phyloP scores from a whole-genome alignment of 2,329 filamentous ascomycete genomes.

The Fusarium torreyae region DNA sequence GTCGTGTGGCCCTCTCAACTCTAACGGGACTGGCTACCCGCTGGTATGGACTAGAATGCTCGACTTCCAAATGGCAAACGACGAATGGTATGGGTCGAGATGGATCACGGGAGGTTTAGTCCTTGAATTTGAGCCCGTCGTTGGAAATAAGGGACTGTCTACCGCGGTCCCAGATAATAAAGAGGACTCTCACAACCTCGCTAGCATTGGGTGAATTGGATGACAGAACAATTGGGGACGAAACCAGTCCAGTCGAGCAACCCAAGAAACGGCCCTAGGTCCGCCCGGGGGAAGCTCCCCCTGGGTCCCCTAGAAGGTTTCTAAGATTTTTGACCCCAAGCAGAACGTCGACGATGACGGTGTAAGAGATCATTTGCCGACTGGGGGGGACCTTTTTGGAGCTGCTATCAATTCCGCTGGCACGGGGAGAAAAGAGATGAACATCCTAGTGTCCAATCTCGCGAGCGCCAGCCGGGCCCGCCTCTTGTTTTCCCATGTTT shows the following conservation, averaged over 20 bases:
- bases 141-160: conserved; percentile 32
- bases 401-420: conserved; percentile 4
- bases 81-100: conserved; percentile 41
- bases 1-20: conserved; percentile 42
- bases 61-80: conserved; percentile 16
- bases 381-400: conserved; percentile 14
- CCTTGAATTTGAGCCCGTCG: conserved; percentile 30
- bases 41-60: conserved; percentile 42
- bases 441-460: conserved; percentile 42
- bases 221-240: conserved; percentile 43
- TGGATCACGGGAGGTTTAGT: conserved; percentile 40
- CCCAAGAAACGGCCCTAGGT: conserved; percentile 32
- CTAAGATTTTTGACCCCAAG: conserved; percentile 18
- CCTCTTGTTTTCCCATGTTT: conserved; percentile 34
- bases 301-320: conserved; percentile 39
- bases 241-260: conserved; percentile 19
- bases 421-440: conserved; percentile 31
- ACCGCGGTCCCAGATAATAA: conserved; percentile 36
- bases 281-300: conserved; percentile 40
- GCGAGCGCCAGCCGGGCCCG: conserved; percentile 23
- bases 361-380: conserved; percentile 32
- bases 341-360: conserved; percentile 30
- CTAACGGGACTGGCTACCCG: conserved; percentile 38
- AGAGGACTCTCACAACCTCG: conserved; percentile 29
- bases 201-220: conserved; percentile 32